A percentile compares a stretch with the other conserved stretches of the same genome.
phyloP scores from a whole-genome alignment of 1,139 yeast genomes.

The Geotrichum restrictum region DNA sequence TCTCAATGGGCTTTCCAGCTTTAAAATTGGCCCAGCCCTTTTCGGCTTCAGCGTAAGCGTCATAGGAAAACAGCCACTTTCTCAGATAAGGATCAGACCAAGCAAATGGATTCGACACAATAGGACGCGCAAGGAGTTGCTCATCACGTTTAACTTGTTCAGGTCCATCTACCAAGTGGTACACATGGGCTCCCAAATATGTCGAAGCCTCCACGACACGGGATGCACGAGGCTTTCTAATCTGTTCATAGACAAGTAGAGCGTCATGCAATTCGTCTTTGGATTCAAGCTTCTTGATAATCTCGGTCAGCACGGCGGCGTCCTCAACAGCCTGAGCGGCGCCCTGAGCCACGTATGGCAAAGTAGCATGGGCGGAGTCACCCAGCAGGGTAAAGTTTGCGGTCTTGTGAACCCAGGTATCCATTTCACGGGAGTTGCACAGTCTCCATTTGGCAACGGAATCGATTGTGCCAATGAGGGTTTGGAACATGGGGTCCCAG shows the following conservation, averaged over 20 bases:
- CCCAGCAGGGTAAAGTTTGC: conserved; percentile 35
- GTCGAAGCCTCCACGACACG: conserved; percentile 34
- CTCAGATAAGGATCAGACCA: conserved; percentile 37
- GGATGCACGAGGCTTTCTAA: conserved; percentile 36
- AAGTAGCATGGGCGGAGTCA: conserved; percentile 44
- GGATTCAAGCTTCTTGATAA: conserved; percentile 37
- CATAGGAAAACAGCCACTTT: conserved; percentile 34
- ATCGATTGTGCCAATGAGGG: conserved; percentile 29
- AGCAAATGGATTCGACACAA: conserved; percentile 34
- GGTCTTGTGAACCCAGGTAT: conserved; percentile 28
- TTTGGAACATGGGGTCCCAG: conserved; percentile 34
- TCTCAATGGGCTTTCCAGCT: conserved; percentile 5
- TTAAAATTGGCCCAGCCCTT: conserved; percentile 8
- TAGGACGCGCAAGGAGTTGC: conserved; percentile 30
- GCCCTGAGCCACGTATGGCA: conserved; percentile 45
- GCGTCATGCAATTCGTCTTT: conserved; percentile 28
- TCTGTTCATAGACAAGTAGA: conserved; percentile 28
- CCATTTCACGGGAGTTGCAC: conserved; percentile 32
- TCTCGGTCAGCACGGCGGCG: conserved; percentile 36
- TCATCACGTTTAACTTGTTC: conserved; percentile 32
- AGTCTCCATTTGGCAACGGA: conserved; percentile 34
- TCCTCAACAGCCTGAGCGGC: conserved; percentile 44
- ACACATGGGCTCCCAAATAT: conserved; percentile 29
- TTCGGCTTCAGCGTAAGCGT: conserved; percentile 33
- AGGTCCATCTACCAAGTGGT: conserved; percentile 36